Conservation (phyloP, 2,329 filamentous ascomycete genomes). For the Akanthomyces uredinophilus region DNA sequence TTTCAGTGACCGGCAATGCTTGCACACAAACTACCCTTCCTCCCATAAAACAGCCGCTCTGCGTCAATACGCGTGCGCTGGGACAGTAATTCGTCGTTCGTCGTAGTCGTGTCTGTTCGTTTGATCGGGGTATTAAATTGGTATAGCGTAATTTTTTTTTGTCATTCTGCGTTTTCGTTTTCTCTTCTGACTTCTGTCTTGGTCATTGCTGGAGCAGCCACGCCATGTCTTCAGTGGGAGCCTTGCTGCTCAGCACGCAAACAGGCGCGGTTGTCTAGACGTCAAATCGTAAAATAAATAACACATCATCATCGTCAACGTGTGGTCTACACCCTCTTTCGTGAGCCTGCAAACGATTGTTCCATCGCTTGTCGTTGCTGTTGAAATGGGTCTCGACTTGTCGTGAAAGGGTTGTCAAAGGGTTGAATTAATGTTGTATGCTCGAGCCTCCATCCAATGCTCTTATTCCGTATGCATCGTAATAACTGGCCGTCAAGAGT, state of each 20-base stretch:
- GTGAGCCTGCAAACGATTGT: background rate
- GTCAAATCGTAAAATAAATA: constrained; percentile 39
- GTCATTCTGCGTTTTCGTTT: constrained; percentile 11
- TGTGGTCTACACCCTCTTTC: constrained; percentile 27
- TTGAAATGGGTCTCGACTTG: constrained; percentile 28
- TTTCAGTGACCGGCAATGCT: background rate
- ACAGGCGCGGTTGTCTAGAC: constrained; percentile 34
- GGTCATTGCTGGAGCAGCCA: constrained; percentile 12
- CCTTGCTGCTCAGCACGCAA: background rate
- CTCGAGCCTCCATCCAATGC: constrained; percentile 32
- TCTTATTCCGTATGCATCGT: constrained; percentile 35
- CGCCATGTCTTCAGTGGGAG: background rate
- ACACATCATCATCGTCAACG: constrained; percentile 40
- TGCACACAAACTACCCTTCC: constrained; percentile 20
- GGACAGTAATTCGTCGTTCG: constrained; percentile 22
- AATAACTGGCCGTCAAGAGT: constrained; percentile 27
- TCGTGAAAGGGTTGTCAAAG: constrained; percentile 36
- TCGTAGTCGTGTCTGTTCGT: constrained; percentile 30
- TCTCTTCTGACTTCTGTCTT: constrained; percentile 7
- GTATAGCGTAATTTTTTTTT: constrained; percentile 27
- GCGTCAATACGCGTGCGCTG: constrained; percentile 11
- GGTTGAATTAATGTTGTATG: constrained; percentile 36
- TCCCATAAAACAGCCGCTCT: constrained; percentile 17
- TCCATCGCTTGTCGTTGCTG: background rate
- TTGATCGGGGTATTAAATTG: constrained; percentile 36